These are phyloP conservation scores for Desmodesmus armatus DNA, from an alignment of 139 green algal genomes.

Conservation along the genomic window DNA sequence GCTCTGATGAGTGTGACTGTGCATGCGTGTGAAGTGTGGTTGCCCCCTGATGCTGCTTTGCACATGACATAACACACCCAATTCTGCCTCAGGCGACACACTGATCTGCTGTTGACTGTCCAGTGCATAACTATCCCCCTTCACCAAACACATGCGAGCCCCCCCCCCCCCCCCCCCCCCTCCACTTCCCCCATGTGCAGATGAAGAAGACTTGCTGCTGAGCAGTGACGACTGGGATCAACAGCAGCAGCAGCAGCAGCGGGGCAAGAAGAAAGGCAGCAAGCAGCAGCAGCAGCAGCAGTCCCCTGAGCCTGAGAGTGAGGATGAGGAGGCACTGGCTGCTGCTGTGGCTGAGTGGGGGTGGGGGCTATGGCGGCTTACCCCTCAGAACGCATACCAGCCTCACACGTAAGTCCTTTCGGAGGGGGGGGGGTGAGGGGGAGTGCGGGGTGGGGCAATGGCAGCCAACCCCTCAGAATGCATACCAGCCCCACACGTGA, in stretches of 20 bases:
- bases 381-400: slow-evolving; percentile 69
- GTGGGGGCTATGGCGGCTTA: slow-evolving; percentile 80
- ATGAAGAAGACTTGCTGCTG: slow-evolving; percentile 48
- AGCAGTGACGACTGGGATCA: slow-evolving; percentile 41
- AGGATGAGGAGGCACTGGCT: slow-evolving; percentile 48
- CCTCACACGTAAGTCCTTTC: too few relatives aligned
- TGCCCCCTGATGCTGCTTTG: too few relatives aligned
- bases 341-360: slow-evolving; percentile 66
- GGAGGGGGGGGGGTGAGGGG: too few relatives aligned
- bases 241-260: not conserved
- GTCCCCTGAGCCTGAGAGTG: slow-evolving; percentile 40
- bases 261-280: not conserved
- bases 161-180: too few relatives aligned
- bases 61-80: too few relatives aligned
- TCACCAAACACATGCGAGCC: too few relatives aligned
- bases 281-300: not conserved
- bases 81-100: too few relatives aligned
- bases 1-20: too few relatives aligned
- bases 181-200: too few relatives aligned
- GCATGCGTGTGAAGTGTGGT: too few relatives aligned
- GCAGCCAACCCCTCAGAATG: slow-evolving; percentile 80
- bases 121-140: too few relatives aligned
- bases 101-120: too few relatives aligned
- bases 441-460: slow-evolving; percentile 80
- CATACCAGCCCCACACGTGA: slow-evolving; percentile 55